Base-by-base conservation (phyloP, 2,329 filamentous ascomycete species). In the Hypoxylon sp. region DNA sequence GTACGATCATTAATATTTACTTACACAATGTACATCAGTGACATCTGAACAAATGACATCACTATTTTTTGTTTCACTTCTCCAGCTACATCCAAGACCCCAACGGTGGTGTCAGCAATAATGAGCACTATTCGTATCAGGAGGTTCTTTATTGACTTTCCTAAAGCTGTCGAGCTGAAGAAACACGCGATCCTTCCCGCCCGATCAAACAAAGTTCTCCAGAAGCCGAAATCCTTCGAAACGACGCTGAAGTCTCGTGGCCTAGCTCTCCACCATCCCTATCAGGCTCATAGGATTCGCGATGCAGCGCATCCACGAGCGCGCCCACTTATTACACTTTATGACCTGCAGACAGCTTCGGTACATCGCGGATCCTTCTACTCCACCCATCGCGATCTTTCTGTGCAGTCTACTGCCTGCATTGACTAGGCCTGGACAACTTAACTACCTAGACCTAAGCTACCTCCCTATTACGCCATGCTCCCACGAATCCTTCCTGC, bases 331-430 rank as follows among this genome's bases (percentile, higher is more conserved):
- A 65, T 60, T 63, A 66, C 55, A 36, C 49, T 57, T 53, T 56
- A 60, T 68, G 62, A 53, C 58, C 2, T 65, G 65, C 65, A 68
- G 66, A 59, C 50, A 19, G 7, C 5, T 34, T 69, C 63, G 63
- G 67, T 60, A 67, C 51, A 63, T 66, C 23, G 67, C 63, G 51
- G 28, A 63, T 68, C 65, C 65, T 65, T 49, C 57, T 41, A 48
- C 21, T 30, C 53, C 38, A 43, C 41, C 36, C 61, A 34, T 62
- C 45, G 48, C 28, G 25, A 45, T 46, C 48, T 25, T 50, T 43
- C 28, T 30, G 21, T 21, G 38, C 14, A 14, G 52, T 34, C 23
- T 41, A 14, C n/a, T 30, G 17, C 17, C 48, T 45, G 28, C 6
- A 41, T 28, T n/a, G 25, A 41, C 23, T 28, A 46, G 3, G 4